Evolutionary conservation across 2,329 filamentous ascomycete species (phyloP).

Genomic region (Sporothrix schenckii): DNA sequence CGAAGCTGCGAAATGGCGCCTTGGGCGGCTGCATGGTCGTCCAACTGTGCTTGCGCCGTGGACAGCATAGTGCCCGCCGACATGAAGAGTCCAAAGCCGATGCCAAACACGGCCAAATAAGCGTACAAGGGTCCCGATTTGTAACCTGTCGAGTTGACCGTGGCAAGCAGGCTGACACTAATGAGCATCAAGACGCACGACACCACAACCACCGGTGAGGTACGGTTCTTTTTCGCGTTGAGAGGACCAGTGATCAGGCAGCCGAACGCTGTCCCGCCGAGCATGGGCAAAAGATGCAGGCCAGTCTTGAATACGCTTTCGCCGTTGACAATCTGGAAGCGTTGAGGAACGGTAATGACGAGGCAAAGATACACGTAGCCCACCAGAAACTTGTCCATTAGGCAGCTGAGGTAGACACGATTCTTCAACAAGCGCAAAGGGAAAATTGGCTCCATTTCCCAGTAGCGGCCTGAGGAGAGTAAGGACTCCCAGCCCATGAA

Average conservation of each 20-base stretch:
- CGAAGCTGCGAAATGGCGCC: conserved; percentile 63
- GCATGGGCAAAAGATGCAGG: conserved; percentile 60
- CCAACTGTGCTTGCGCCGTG: conserved; percentile 53
- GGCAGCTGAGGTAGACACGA: conserved; percentile 55
- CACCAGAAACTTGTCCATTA: conserved; percentile 58
- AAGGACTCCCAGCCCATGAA: conserved; percentile 58
- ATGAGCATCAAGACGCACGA: conserved; percentile 57
- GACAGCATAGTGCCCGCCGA: conserved; percentile 62
- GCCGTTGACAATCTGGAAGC: conserved; percentile 62
- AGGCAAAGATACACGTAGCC: conserved; percentile 62
- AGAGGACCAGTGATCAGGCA: conserved; percentile 59
- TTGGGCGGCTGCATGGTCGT: conserved; percentile 60
- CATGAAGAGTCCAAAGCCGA: conserved; percentile 62
- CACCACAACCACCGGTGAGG: conserved; percentile 54
- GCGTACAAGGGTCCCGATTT: conserved; percentile 52
- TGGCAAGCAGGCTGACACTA: conserved; percentile 56
- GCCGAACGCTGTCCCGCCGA: conserved; percentile 59
- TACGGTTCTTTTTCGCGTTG: conserved; percentile 58
- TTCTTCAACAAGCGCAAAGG: conserved; percentile 53
- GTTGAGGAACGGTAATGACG: conserved; percentile 62
- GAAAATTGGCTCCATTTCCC: conserved; percentile 58
- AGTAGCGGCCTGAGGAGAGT: conserved; percentile 46
- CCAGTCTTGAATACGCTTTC: conserved; percentile 58
- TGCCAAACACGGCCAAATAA: conserved; percentile 59
- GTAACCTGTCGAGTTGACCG: conserved; percentile 43